Conservation (phyloP, 108 stramenopile genomes). For the Discostella pseudostelligera region DNA sequence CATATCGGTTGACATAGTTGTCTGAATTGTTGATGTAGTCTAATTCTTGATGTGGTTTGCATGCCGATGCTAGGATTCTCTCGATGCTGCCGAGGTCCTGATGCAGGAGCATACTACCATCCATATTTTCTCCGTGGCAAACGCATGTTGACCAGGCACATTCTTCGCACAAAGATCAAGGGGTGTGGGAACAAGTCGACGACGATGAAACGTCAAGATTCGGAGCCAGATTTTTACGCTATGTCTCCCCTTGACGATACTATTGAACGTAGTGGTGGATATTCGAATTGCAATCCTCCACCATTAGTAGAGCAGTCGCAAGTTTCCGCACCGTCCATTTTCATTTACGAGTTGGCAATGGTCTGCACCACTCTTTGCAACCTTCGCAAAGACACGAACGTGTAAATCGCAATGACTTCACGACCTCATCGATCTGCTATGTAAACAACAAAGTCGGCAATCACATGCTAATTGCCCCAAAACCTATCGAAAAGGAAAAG, state of each 20-base stretch:
- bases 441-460: not conserved
- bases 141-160: constrained; percentile 41
- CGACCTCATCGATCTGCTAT: not conserved
- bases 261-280: not conserved
- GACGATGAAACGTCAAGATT: constrained; percentile 24
- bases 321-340: constrained; percentile 29
- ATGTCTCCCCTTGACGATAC: constrained; percentile 50
- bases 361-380: constrained; percentile 39
- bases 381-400: constrained; percentile 28
- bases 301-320: too few species aligned
- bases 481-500: too few species aligned
- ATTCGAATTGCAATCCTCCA: not conserved
- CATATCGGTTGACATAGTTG: too few species aligned
- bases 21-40: not conserved
- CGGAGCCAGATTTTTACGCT: constrained; percentile 71
- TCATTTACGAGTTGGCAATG: constrained; percentile 44
- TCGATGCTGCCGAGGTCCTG: constrained; percentile 43
- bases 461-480: too few species aligned
- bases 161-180: constrained; percentile 73
- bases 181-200: constrained; percentile 71
- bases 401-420: not conserved
- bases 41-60: not conserved
- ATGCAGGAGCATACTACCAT: constrained; percentile 56
- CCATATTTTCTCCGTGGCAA: constrained; percentile 67
- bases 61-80: constrained; percentile 35